Base-by-base conservation (phyloP, 352 stramenopile genomes). In the Pythium insidiosum region DNA sequence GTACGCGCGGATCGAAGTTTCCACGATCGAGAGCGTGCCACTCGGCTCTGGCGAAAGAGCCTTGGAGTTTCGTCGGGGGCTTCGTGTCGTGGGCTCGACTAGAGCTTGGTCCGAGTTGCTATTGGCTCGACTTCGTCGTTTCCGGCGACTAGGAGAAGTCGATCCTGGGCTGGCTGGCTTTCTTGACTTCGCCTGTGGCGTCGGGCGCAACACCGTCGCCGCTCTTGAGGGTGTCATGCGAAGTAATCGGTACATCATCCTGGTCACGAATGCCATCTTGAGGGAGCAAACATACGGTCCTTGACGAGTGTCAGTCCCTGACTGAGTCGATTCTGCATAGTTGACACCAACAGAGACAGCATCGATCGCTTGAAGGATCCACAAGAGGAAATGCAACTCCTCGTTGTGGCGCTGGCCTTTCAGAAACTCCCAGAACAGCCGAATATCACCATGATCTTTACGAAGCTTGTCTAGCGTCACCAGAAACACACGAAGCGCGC, bases 341-440 rank as follows among this genome's bases (percentile, higher is more conserved):
- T 62, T 47, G 20, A 84, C 60, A 13, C 73, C 73, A 31, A 86
- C 49, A 9, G 54, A 41, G 2, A 71, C 56, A 11, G 64, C 49
- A 7, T 78, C 56, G 21, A 78, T 65, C 10, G 56, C 66, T 43
- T 86, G 70, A 0, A 73, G 65, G 6, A 73, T 33, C 70, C 68
- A 80, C 2, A 86, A 50, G 12, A 61, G 66, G 42, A 84, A 86
- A 22, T 64, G 61, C 1, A 86, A 52, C 35, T 79, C 60, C 22
- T 79, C 63, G 2, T 44, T 46, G 1, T 50, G 58, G 13, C 66
- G 57, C 0, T 22, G 47, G 6, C 56, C 58, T 18, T 84, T 68
- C 5, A 84, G 24, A 25, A 84, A 82, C 6, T 72, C 66, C n/a
- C 70, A 80, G 52, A 84, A 84, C 0, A 82, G 49, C 6, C 62